Conservation (phyloP, 371 early-diverging fungal species). For the Gilbertella persicaria region DNA sequence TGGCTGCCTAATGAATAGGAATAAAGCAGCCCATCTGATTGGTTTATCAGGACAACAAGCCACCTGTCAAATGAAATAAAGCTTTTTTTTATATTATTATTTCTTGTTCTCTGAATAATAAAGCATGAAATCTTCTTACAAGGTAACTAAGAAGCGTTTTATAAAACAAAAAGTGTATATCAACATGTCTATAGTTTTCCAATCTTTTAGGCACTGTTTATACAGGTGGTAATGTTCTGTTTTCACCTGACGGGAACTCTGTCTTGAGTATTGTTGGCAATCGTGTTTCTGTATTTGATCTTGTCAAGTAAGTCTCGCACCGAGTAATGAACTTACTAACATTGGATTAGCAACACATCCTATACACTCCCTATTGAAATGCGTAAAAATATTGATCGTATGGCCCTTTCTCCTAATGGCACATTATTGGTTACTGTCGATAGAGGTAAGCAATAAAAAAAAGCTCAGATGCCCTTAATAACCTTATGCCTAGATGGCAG, state of each 20-base stretch:
- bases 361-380: slow-evolving; percentile 93
- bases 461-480: background rate
- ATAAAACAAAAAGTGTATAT: background rate
- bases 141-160: slow-evolving; percentile 8
- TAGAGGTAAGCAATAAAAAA: slow-evolving; percentile 60
- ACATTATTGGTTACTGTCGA: slow-evolving; percentile 88
- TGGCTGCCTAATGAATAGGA: slow-evolving; percentile 24
- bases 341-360: slow-evolving; percentile 75
- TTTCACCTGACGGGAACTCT: slow-evolving; percentile 94
- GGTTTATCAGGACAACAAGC: background rate
- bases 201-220: slow-evolving; percentile 96
- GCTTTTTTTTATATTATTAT: background rate
- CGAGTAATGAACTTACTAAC: background rate
- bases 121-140: slow-evolving; percentile 30
- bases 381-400: slow-evolving; percentile 81
- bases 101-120: background rate
- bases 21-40: too few relatives aligned
- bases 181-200: slow-evolving; percentile 64
- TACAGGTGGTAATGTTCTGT: slow-evolving; percentile 91
- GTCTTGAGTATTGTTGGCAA: slow-evolving; percentile 96
- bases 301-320: slow-evolving; percentile 72
- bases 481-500: slow-evolving; percentile 69
- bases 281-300: slow-evolving; percentile 92
- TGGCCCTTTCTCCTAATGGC: slow-evolving; percentile 91
- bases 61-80: background rate